phyloP scores from a whole-genome alignment of 345 rosid species.

The Euphorbia tirucalli region DNA sequence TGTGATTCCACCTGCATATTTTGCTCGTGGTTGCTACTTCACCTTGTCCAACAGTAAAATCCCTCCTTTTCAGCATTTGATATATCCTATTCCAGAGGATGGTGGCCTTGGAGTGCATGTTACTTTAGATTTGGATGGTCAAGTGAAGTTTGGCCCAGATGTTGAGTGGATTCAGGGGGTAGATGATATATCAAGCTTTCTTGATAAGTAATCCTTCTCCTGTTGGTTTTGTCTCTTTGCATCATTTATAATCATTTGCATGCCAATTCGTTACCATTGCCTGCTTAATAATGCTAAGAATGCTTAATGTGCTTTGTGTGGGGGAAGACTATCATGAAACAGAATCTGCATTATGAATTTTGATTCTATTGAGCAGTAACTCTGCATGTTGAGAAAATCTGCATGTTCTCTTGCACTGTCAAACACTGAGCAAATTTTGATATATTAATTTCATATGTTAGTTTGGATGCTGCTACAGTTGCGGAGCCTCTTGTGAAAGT shows the following conservation, averaged over 20 bases:
- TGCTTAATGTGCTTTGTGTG: neutral
- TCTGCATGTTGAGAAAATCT: neutral
- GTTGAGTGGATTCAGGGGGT: constrained; percentile 76
- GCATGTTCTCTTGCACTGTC: neutral
- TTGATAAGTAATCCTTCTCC: constrained; percentile 51
- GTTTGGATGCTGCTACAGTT: neutral
- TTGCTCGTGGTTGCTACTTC: constrained; percentile 87
- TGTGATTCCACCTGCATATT: constrained; percentile 51
- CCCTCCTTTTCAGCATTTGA: constrained; percentile 59
- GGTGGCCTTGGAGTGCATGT: constrained; percentile 95
- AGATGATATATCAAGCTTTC: constrained; percentile 66
- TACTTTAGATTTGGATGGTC: constrained; percentile 82
- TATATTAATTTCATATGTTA: neutral
- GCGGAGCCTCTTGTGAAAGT: neutral
- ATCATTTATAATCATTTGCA: neutral
- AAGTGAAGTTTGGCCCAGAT: constrained; percentile 91
- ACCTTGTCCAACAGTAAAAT: constrained; percentile 48
- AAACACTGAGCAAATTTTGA: neutral
- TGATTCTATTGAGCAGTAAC: neutral
- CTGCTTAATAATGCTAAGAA: neutral
- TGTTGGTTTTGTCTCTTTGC: neutral
- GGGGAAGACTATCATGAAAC: neutral
- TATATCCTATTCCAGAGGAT: constrained; percentile 89
- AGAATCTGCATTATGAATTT: neutral
- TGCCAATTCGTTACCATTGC: neutral